Evolutionary conservation across 1,284 basidiomycete species (phyloP).

Genomic region (Leccinum fuscescens): DNA sequence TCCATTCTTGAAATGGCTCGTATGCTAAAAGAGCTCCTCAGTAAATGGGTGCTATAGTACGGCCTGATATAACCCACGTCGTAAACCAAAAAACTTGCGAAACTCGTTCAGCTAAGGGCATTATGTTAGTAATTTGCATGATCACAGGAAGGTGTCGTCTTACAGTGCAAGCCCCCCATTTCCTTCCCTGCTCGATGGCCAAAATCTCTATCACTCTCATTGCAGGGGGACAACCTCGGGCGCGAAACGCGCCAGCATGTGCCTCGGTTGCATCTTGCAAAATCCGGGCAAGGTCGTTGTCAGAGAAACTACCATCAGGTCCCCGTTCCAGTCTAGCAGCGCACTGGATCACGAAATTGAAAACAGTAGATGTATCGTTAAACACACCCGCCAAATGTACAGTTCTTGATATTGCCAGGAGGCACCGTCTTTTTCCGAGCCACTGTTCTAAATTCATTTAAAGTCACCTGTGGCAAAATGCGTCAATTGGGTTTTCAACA

Average conservation of each 20-base stretch:
- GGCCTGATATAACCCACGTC: conserved; percentile 32
- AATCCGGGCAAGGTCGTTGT: conserved; percentile 65
- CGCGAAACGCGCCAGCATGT: conserved; percentile 70
- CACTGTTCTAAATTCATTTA: conserved; percentile 42
- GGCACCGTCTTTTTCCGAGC: conserved; percentile 38
- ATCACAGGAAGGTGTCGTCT: conserved; percentile 14
- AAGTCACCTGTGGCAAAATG: conserved; percentile 37
- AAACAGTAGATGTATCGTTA: neutral
- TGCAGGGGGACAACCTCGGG: conserved; percentile 69
- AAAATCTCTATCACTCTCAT: conserved; percentile 73
- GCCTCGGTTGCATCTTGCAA: conserved; percentile 66
- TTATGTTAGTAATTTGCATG: conserved; percentile 33
- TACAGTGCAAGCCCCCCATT: conserved; percentile 76
- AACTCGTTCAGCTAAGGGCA: conserved; percentile 61
- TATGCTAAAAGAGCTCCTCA: conserved; percentile 43
- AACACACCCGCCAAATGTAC: conserved; percentile 51
- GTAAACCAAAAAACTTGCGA: conserved; percentile 53
- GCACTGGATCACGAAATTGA: neutral
- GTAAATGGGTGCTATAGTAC: neutral
- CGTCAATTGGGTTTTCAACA: conserved; percentile 6
- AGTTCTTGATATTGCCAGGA: conserved; percentile 38
- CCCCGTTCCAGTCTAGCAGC: conserved; percentile 49
- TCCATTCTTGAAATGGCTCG: conserved; percentile 74
- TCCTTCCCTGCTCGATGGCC: conserved; percentile 66
- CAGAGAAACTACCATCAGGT: conserved; percentile 58